phyloP scores from a whole-genome alignment of 371 early-diverging fungal genomes.

The Capillidium heterosporum region DNA sequence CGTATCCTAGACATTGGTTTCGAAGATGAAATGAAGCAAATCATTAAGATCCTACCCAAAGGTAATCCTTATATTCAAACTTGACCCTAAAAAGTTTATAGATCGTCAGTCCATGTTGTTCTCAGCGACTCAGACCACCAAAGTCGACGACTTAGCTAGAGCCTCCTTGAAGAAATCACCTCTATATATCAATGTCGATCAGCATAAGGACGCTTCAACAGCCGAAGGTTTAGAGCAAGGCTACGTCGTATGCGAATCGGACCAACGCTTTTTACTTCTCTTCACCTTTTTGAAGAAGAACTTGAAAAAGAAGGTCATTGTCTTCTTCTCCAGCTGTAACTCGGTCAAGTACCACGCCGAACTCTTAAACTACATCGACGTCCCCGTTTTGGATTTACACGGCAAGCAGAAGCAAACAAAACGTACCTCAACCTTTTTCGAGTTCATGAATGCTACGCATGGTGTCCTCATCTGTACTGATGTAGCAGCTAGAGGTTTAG shows the following conservation, averaged over 20 bases:
- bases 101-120: slow-evolving; percentile 92
- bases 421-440: slow-evolving; percentile 89
- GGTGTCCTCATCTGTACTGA: slow-evolving; percentile 94
- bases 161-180: slow-evolving; percentile 83
- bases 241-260: slow-evolving; percentile 80
- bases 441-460: slow-evolving; percentile 77
- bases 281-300: slow-evolving; percentile 87
- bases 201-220: slow-evolving; percentile 74
- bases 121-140: slow-evolving; percentile 97
- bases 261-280: slow-evolving; percentile 75
- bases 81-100: slow-evolving; percentile 1
- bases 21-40: slow-evolving; percentile 96
- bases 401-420: slow-evolving; percentile 91
- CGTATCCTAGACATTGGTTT: slow-evolving; percentile 96
- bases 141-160: slow-evolving; percentile 89
- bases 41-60: slow-evolving; percentile 71
- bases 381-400: slow-evolving; percentile 88
- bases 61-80: slow-evolving; percentile 13
- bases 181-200: slow-evolving; percentile 91
- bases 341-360: slow-evolving; percentile 90
- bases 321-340: slow-evolving; percentile 91
- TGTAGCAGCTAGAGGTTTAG: slow-evolving; percentile 96
- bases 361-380: slow-evolving; percentile 89
- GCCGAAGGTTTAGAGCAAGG: slow-evolving; percentile 93
- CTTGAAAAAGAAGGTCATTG: slow-evolving; percentile 88